Conservation (phyloP, 1,284 basidiomycete genomes). For the Trichosporon sp. region DNA sequence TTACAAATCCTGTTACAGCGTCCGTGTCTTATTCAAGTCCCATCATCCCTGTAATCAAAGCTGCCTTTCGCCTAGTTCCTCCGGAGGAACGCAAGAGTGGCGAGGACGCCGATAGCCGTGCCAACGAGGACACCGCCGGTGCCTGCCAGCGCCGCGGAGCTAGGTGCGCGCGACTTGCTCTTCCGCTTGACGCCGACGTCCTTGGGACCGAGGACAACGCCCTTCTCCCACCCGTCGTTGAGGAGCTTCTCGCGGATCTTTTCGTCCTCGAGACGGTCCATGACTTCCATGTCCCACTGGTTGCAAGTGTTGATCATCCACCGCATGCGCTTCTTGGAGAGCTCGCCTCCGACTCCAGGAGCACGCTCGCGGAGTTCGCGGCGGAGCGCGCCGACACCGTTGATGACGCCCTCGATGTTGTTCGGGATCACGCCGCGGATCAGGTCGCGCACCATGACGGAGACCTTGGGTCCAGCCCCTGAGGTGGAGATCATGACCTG, state of each 20-base stretch:
- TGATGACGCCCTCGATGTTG: constrained; percentile 76
- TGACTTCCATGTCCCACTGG: constrained; percentile 61
- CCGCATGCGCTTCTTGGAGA: constrained; percentile 70
- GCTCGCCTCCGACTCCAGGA: constrained; percentile 60
- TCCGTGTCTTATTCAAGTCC: not conserved
- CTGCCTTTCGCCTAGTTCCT: not conserved
- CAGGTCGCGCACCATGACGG: constrained; percentile 74
- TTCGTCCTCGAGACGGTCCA: constrained; percentile 50
- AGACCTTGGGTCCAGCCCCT: constrained; percentile 86
- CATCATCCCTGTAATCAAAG: not conserved
- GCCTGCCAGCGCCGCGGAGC: not conserved
- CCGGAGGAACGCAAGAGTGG: not conserved
- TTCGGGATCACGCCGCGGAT: constrained; percentile 74
- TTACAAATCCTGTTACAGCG: constrained; percentile 13
- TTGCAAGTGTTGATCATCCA: constrained; percentile 95
- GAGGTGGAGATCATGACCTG: constrained; percentile 97
- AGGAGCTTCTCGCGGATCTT: constrained; percentile 44
- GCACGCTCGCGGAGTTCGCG: constrained; percentile 58
- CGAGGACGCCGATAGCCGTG: constrained; percentile 8
- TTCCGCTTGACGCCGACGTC: constrained; percentile 36
- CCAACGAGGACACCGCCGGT: constrained; percentile 2
- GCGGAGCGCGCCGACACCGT: constrained; percentile 67
- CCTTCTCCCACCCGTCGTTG: constrained; percentile 56
- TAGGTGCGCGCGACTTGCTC: not conserved
- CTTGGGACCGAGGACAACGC: constrained; percentile 44